phyloP scores from a whole-genome alignment of 75 land plant genomes.

The Pinus taeda region DNA sequence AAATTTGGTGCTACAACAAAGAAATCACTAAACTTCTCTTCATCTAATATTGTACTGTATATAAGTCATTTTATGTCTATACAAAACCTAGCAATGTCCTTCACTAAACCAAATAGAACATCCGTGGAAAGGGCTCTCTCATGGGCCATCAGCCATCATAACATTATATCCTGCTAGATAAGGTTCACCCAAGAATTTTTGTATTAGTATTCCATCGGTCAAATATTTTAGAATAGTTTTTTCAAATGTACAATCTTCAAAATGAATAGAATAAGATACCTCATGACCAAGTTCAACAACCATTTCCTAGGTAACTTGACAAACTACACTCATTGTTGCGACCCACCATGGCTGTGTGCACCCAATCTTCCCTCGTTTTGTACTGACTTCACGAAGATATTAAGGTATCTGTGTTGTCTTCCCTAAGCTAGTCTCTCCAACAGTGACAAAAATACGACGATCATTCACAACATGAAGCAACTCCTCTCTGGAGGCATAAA shows the following conservation, averaged over 20 bases:
- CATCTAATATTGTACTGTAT: conserved; percentile 97
- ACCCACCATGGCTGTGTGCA: conserved; percentile 99
- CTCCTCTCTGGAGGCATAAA: too few relatives aligned
- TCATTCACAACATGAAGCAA: too few relatives aligned
- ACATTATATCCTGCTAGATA: conserved; percentile 92
- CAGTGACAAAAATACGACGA: too few relatives aligned
- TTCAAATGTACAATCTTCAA: conserved; percentile 96
- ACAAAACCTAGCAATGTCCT: conserved; percentile 22
- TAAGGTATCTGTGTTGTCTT: too few relatives aligned
- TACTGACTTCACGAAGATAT: too few relatives aligned
- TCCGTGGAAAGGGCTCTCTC: conserved; percentile 88
- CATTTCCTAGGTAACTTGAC: conserved; percentile 97
- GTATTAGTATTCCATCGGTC: conserved; percentile 96
- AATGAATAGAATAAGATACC: conserved; percentile 96
- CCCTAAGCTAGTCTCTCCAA: too few relatives aligned
- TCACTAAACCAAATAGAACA: conserved; percentile 63
- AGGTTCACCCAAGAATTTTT: conserved; percentile 93
- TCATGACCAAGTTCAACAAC: conserved; percentile 96
- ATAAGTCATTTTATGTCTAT: conserved; percentile 90
- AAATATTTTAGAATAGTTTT: conserved; percentile 90
- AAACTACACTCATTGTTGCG: conserved; percentile 98
- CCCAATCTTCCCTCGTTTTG: conserved; percentile 44
- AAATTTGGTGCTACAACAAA: conserved; percentile 95
- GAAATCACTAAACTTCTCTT: conserved; percentile 93
- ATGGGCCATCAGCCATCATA: conserved; percentile 97